Base-by-base conservation (phyloP, 129 eudicot species). In the Scalesia atractyloides region DNA sequence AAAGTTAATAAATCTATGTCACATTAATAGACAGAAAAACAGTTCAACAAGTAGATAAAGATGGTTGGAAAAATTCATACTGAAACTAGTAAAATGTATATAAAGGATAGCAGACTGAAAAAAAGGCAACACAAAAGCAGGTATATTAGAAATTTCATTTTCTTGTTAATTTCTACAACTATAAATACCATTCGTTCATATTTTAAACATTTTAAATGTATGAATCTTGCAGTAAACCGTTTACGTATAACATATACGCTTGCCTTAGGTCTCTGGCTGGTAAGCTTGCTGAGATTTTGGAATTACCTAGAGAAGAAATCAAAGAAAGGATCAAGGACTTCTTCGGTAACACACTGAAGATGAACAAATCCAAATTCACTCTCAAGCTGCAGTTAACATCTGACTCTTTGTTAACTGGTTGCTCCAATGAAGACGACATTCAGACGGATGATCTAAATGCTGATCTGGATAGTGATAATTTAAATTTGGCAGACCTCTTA, bases 191-290 rank as follows among this genome's bases (percentile, higher is more conserved):
- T 37, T 6, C 0, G 46, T 41, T 41, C 9, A 0, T 41, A 8
- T 1, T 41, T 41, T 41, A 41, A 41, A 6, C 10, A 41, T 41
- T 41, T 1, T 41, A 41, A 8, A 41, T 41, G 12, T 41, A 41
- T 7, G 12, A 9, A 8, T 62, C 49, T 61, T 74, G 61, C 56
- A 89, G 96, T 84, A 57, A 86, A 78, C 64, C 80, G 24, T 74
- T 78, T 52, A 34, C 96, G 89, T 0, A 86, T 89, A 66, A n/a
- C n/a, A n/a, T n/a, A n/a, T n/a, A 74, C 73, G 20, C 82, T 84
- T 51, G 90, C 96, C 20, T 82, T 89, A 50, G 80, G 80, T 78
- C 70, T 49, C 53, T 92, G 92, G 96, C 89, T 12, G 84, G 81
- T 64, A 86, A 78, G 75, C 92, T 89, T 49, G 85, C 82, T 18